Percentiles rank a stretch among this genome's conserved stretches.
These are phyloP conservation scores for Globisporangium spiculum DNA, from an alignment of 352 stramenopile genomes.

Conservation along the genomic window DNA sequence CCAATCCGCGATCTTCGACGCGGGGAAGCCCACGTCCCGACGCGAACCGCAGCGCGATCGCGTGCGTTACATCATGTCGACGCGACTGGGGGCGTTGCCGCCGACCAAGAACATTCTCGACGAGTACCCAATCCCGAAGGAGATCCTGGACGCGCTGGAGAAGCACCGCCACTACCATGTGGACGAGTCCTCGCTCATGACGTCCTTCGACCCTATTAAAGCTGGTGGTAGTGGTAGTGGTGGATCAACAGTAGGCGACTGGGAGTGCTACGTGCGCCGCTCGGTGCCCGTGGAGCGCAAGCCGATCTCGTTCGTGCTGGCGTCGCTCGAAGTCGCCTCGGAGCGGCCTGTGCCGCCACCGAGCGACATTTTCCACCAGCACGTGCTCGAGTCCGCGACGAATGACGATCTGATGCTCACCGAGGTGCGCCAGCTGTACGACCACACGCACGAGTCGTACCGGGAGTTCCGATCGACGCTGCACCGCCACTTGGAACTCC, in stretches of 20 bases:
- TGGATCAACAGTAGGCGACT: conserved; percentile 19
- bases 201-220: conserved; percentile 50
- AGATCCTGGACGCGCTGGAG: conserved; percentile 61
- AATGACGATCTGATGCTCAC: conserved; percentile 60
- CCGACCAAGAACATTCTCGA: conserved; percentile 68
- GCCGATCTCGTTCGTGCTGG: conserved; percentile 66
- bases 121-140: conserved; percentile 69
- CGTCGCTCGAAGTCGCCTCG: conserved; percentile 44
- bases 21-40: conserved; percentile 25
- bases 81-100: conserved; percentile 41
- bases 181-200: conserved; percentile 53
- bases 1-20: conserved; percentile 34
- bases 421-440: conserved; percentile 62
- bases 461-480: conserved; percentile 54
- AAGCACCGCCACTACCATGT: conserved; percentile 62
- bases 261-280: conserved; percentile 60
- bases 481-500: conserved; percentile 58
- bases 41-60: conserved; percentile 36
- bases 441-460: conserved; percentile 61
- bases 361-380: conserved; percentile 67
- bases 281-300: conserved; percentile 62
- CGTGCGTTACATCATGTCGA: conserved; percentile 75
- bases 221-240: neutral
- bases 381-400: conserved; percentile 36
- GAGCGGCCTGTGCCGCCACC: conserved; percentile 46